Evolutionary conservation across 176 grass and related monocot genomes (phyloP).

Genomic region (Hyparrhenia diplandra): DNA sequence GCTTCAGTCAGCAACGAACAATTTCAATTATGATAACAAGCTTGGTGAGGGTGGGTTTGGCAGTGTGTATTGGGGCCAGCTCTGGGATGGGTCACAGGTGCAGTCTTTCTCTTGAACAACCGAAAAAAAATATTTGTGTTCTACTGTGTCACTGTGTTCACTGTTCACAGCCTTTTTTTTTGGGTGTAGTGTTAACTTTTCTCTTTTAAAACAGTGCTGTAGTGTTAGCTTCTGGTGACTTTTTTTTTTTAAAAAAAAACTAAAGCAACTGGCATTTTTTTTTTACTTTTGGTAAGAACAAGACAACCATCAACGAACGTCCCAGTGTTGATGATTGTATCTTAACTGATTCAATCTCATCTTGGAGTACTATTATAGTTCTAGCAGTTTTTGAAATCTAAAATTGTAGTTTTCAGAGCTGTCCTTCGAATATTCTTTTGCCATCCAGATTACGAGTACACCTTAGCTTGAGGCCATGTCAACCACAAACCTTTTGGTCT

Average conservation of each 20-base stretch:
- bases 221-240: background rate
- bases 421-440: background rate
- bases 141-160: background rate
- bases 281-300: background rate
- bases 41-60: slow-evolving; percentile 89
- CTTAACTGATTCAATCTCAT: slow-evolving; percentile 8
- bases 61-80: slow-evolving; percentile 96
- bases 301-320: background rate
- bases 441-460: background rate
- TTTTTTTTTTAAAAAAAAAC: background rate
- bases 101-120: slow-evolving; percentile 16
- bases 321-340: slow-evolving; percentile 13
- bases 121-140: background rate
- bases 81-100: slow-evolving; percentile 94
- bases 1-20: slow-evolving; percentile 78
- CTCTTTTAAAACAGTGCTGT: background rate
- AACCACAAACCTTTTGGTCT: background rate
- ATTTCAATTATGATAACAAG: slow-evolving; percentile 98
- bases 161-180: background rate
- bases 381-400: background rate
- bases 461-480: slow-evolving; percentile 2
- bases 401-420: slow-evolving; percentile 19
- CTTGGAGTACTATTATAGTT: background rate
- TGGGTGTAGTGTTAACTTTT: background rate
- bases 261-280: background rate